These are phyloP conservation scores for Trifolium fragiferum DNA, from an alignment of 306 rosid species.

Conservation along the genomic window DNA sequence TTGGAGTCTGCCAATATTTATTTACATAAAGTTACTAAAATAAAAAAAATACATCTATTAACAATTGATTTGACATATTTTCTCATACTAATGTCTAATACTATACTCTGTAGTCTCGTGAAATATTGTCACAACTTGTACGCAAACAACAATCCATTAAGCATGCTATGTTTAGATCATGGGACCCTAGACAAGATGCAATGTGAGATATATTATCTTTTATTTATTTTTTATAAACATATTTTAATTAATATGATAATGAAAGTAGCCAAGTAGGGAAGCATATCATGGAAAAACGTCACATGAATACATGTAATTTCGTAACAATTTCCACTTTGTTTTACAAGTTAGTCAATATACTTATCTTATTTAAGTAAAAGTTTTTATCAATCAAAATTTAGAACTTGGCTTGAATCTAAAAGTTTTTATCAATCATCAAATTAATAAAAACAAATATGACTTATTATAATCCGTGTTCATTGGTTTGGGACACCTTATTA, in stretches of 20 bases:
- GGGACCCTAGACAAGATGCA: not conserved
- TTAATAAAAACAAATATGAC: not conserved
- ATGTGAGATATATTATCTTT: not conserved
- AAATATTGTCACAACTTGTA: not conserved
- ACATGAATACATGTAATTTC: no score
- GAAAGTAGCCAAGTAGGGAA: not conserved
- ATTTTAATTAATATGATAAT: not conserved
- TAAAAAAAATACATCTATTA: no score
- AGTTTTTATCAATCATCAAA: not conserved
- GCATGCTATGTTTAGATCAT: not conserved
- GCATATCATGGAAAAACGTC: not conserved
- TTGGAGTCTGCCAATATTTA: no score
- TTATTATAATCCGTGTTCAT: not conserved
- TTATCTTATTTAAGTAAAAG: no score
- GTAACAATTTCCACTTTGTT: no score
- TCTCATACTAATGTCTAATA: not conserved
- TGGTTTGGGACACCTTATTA: not conserved
- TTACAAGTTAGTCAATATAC: no score
- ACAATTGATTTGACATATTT: not conserved
- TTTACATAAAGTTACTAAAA: no score
- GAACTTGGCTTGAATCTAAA: no score
- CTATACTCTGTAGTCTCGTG: not conserved
- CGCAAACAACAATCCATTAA: not conserved
- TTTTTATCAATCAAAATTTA: no score
- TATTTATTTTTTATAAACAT: not conserved